These are phyloP conservation scores for Apophysomyces variabilis DNA, from an alignment of 371 early-diverging fungal species.

Conservation along the genomic window DNA sequence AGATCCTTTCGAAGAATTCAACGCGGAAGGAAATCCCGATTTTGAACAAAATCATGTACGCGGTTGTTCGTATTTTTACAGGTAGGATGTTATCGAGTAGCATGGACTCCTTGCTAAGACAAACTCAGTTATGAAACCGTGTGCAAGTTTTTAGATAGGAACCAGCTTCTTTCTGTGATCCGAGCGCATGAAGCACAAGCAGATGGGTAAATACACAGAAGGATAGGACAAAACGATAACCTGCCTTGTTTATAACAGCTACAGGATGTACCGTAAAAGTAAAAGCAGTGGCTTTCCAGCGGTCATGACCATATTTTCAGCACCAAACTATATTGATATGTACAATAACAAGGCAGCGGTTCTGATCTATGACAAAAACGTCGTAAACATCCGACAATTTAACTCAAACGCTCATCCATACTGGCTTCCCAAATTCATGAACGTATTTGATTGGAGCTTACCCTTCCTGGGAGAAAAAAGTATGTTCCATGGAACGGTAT, in stretches of 20 bases:
- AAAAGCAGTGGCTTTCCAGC: constrained; percentile 92
- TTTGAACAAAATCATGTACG: constrained; percentile 94
- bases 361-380: constrained; percentile 94
- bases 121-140: constrained; percentile 80
- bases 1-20: constrained; percentile 96
- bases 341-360: constrained; percentile 99
- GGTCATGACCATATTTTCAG: constrained; percentile 97
- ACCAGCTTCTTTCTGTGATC: constrained; percentile 91
- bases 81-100: constrained; percentile 40
- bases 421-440: constrained; percentile 97
- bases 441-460: constrained; percentile 98
- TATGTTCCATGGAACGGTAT: constrained; percentile 32
- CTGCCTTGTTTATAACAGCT: constrained; percentile 25
- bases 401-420: constrained; percentile 93
- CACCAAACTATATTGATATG: constrained; percentile 97
- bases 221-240: neutral
- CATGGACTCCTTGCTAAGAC: neutral
- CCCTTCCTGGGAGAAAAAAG: constrained; percentile 99
- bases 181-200: constrained; percentile 99
- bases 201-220: constrained; percentile 68
- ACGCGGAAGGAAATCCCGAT: constrained; percentile 75
- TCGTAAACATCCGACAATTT: constrained; percentile 95
- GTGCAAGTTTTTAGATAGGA: constrained; percentile 91
- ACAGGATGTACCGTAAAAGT: constrained; percentile 94
- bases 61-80: constrained; percentile 95